Conservation (phyloP, 495 filamentous ascomycete genomes). For the Penicillium cataractarum region DNA sequence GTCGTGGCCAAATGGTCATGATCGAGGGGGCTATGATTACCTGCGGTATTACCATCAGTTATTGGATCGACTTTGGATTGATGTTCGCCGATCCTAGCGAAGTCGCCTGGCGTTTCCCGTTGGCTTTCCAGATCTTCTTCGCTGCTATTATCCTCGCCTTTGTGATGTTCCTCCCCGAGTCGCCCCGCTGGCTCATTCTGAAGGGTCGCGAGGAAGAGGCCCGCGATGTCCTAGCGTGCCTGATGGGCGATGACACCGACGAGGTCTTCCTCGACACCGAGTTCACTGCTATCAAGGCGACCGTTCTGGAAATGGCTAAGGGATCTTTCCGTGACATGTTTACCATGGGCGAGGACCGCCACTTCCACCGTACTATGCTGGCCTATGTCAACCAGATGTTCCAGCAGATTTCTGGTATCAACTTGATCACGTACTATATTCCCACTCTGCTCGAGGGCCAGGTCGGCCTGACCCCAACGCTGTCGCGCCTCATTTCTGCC, state of each 20-base stretch:
- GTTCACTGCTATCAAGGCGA: conserved; percentile 74
- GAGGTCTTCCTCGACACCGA: conserved; percentile 63
- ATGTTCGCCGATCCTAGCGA: conserved; percentile 64
- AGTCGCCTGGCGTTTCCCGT: conserved; percentile 74
- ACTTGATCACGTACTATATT: conserved; percentile 75
- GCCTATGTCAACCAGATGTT: conserved; percentile 80
- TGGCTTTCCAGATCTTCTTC: conserved; percentile 74
- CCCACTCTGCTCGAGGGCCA: conserved; percentile 64
- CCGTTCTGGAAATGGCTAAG: conserved; percentile 70
- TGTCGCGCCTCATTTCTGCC: conserved; percentile 70
- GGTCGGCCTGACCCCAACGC: conserved; percentile 56
- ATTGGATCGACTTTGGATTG: conserved; percentile 77
- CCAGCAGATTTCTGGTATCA: conserved; percentile 78
- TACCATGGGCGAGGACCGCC: conserved; percentile 70
- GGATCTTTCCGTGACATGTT: conserved; percentile 70
- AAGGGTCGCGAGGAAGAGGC: conserved; percentile 70
- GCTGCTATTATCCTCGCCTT: conserved; percentile 61
- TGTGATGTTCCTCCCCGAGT: conserved; percentile 70
- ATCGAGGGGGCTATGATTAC: conserved; percentile 76
- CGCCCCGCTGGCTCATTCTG: conserved; percentile 74
- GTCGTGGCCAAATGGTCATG: conserved; percentile 78
- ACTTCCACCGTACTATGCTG: conserved; percentile 72
- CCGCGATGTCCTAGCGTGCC: conserved; percentile 60
- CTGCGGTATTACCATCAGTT: conserved; percentile 69
- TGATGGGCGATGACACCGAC: conserved; percentile 57